Evolutionary conservation across 495 filamentous ascomycete species (phyloP).

Genomic region (Penicillium paradoxum): DNA sequence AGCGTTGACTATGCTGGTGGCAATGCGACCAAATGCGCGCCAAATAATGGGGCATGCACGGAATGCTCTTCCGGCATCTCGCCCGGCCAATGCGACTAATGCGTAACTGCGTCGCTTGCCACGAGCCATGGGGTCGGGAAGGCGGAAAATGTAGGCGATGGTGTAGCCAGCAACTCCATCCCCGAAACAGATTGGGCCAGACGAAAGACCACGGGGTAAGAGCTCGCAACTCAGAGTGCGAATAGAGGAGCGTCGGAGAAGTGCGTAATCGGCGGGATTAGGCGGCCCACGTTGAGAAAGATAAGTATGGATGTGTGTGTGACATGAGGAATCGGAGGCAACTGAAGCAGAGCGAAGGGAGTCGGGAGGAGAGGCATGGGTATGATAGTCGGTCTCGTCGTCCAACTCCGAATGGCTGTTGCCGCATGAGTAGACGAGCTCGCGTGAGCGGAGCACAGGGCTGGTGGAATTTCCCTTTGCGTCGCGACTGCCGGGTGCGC

Average conservation of each 20-base stretch:
- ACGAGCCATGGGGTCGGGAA: conserved; percentile 81
- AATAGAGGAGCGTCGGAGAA: conserved; percentile 78
- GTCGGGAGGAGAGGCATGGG: conserved; percentile 39
- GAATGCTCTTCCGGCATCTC: conserved; percentile 69
- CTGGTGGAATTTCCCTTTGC: conserved; percentile 49
- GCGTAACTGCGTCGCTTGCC: conserved; percentile 84
- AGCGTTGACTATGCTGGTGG: conserved; percentile 64
- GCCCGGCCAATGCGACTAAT: conserved; percentile 68
- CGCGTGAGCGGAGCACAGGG: conserved; percentile 53
- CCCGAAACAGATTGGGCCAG: conserved; percentile 82
- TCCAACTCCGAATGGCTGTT: conserved; percentile 38
- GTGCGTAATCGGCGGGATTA: conserved; percentile 70
- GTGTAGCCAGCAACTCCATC: conserved; percentile 80
- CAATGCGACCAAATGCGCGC: conserved; percentile 70
- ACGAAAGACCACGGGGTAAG: conserved; percentile 68
- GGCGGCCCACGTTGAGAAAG: conserved; percentile 78
- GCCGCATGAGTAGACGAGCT: conserved; percentile 44
- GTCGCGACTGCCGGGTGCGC: conserved; percentile 48
- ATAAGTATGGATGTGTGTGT: conserved; percentile 81
- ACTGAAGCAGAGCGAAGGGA: conserved; percentile 44
- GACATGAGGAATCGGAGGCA: conserved; percentile 48
- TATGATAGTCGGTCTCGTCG: conserved; percentile 34
- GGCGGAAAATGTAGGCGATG: conserved; percentile 87
- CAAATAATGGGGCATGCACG: conserved; percentile 71
- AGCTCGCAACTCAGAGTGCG: conserved; percentile 82